Percentiles rank a stretch among this genome's conserved stretches.
Evolutionary conservation across 345 rosid species (phyloP).

Genomic region (Camelina laxa): DNA sequence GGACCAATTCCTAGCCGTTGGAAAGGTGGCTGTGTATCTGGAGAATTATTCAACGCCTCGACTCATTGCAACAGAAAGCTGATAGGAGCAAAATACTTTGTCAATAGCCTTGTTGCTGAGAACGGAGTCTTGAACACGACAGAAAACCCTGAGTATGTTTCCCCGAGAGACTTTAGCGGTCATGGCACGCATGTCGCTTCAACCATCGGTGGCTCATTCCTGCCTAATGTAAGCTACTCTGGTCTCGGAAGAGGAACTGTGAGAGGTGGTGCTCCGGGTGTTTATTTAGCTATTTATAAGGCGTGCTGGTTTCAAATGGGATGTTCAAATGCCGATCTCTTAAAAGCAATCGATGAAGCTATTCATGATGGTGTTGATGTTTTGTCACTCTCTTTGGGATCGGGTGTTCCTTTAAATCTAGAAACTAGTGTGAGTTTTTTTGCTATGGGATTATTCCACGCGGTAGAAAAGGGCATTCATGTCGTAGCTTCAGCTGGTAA

Average conservation of each 20-base stretch:
- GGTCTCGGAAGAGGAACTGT: slow-evolving; percentile 53
- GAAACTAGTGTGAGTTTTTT: slow-evolving; percentile 47
- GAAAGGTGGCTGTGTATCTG: slow-evolving; percentile 35
- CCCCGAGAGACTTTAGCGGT: slow-evolving; percentile 56
- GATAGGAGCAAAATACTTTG: slow-evolving; percentile 54
- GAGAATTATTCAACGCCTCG: slow-evolving; percentile 24
- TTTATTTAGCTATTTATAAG: slow-evolving; percentile 56
- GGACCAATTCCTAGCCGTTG: slow-evolving; percentile 36
- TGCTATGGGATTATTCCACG: slow-evolving; percentile 53
- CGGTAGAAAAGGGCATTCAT: slow-evolving; percentile 50
- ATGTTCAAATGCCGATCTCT: slow-evolving; percentile 51
- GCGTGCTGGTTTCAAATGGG: slow-evolving; percentile 47
- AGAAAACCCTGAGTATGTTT: slow-evolving; percentile 42
- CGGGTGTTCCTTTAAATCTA: slow-evolving; percentile 37
- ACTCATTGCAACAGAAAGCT: slow-evolving; percentile 52
- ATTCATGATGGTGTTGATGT: slow-evolving; percentile 51
- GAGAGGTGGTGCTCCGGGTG: slow-evolving; percentile 58
- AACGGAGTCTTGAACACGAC: slow-evolving; percentile 32
- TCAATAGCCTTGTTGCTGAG: slow-evolving; percentile 39
- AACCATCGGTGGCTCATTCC: slow-evolving; percentile 52
- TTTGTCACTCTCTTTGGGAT: slow-evolving; percentile 40
- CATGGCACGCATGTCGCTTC: slow-evolving; percentile 67
- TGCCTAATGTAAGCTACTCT: slow-evolving; percentile 42
- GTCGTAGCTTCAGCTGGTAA: slow-evolving; percentile 55
- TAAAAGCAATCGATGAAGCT: slow-evolving; percentile 66